Conservation (phyloP, 305 asterid species). For the Fraxinus platypoda region DNA sequence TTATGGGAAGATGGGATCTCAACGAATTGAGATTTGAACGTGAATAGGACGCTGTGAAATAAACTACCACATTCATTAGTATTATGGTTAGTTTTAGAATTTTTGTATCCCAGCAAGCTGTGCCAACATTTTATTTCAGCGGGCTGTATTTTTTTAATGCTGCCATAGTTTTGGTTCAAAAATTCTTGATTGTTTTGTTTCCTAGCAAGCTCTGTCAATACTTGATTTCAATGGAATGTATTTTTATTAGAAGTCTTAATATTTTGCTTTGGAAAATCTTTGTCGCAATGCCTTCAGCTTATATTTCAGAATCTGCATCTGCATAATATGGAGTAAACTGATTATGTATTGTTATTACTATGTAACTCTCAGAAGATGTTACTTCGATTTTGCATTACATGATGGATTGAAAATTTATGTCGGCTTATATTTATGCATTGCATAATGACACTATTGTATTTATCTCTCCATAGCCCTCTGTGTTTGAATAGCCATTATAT, state of each 20-base stretch:
- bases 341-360: neutral
- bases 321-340: neutral
- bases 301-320: neutral
- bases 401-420: neutral
- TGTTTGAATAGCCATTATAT: neutral
- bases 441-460: neutral
- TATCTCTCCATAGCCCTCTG: neutral
- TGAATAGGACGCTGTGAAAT: neutral
- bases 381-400: neutral
- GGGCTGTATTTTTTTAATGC: neutral
- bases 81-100: neutral
- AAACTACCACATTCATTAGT: neutral
- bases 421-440: neutral
- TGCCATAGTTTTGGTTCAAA: neutral
- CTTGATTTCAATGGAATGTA: neutral
- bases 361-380: neutral
- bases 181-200: neutral
- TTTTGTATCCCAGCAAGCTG: neutral
- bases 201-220: neutral
- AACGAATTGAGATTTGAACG: neutral
- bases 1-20: neutral
- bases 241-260: neutral
- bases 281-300: neutral
- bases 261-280: neutral
- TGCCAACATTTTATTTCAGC: neutral